A percentile compares a stretch with the other conserved stretches of the same genome.
Evolutionary conservation across 1,284 basidiomycete genomes (phyloP).

Genomic region (Apiotrichum montevideense): DNA sequence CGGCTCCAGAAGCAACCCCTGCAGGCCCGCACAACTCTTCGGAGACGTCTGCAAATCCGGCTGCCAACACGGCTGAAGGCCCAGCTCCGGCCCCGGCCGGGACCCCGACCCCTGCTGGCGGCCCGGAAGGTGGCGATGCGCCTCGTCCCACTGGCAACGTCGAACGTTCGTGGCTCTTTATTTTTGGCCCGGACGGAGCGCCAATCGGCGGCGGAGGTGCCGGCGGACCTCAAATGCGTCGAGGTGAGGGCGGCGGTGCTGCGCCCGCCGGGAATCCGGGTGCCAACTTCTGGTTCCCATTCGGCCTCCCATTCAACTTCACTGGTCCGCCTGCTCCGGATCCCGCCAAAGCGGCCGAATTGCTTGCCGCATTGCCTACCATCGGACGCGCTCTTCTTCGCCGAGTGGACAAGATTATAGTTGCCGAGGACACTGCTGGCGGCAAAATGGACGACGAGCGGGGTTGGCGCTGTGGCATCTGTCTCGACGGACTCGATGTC

Average conservation of each 20-base stretch:
- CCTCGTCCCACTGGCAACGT: too few relatives aligned
- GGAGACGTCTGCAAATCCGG: too few relatives aligned
- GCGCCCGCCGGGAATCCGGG: neutral
- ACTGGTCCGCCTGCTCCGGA: slow-evolving; percentile 16
- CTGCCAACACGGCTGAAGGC: too few relatives aligned
- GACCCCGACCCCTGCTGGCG: neutral
- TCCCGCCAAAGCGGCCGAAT: slow-evolving; percentile 38
- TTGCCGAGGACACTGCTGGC: slow-evolving; percentile 28
- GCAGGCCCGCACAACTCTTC: neutral
- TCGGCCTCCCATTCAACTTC: slow-evolving; percentile 5
- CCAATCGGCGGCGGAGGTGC: too few relatives aligned
- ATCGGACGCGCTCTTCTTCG: slow-evolving; percentile 27
- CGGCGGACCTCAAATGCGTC: too few relatives aligned
- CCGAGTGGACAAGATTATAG: slow-evolving; percentile 33
- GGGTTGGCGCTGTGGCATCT: slow-evolving; percentile 43
- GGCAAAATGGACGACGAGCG: slow-evolving; percentile 22
- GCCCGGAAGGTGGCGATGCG: neutral
- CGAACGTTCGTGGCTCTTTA: too few relatives aligned
- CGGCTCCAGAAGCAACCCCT: neutral
- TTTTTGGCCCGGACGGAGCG: too few relatives aligned
- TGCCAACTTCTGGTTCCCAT: slow-evolving; percentile 7
- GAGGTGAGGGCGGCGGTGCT: too few relatives aligned
- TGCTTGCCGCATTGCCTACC: slow-evolving; percentile 33
- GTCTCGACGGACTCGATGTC: slow-evolving; percentile 31
- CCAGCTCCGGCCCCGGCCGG: neutral